Evolutionary conservation across 306 rosid genomes (phyloP).

Genomic region (Fragaria iinumae): DNA sequence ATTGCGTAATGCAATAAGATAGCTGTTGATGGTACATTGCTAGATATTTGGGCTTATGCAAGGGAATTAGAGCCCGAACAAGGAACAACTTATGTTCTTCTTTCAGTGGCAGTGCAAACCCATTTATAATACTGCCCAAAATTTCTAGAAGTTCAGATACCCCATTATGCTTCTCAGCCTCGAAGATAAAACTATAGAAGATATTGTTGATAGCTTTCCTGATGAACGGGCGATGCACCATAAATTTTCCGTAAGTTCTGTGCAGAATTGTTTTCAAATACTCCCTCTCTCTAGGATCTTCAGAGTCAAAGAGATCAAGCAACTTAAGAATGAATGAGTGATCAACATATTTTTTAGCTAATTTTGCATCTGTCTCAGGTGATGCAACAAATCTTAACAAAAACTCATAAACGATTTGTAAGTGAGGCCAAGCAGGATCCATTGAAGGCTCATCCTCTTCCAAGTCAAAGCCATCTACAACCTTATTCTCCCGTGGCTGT

Average conservation of each 20-base stretch:
- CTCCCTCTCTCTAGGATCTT: slow-evolving; percentile 73
- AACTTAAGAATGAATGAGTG: slow-evolving; percentile 63
- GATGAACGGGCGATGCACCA: slow-evolving; percentile 84
- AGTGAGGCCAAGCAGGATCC: slow-evolving; percentile 90
- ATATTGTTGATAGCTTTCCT: slow-evolving; percentile 68
- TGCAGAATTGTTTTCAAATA: slow-evolving; percentile 70
- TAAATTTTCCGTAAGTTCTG: slow-evolving; percentile 61
- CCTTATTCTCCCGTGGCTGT: slow-evolving; percentile 66
- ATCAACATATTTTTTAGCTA: slow-evolving; percentile 68
- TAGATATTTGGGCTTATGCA: slow-evolving; percentile 79
- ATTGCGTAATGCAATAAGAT: slow-evolving; percentile 69
- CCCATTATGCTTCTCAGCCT: slow-evolving; percentile 77
- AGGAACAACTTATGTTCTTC: slow-evolving; percentile 82
- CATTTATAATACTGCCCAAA: slow-evolving; percentile 79
- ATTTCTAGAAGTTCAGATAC: slow-evolving; percentile 68
- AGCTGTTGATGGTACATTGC: slow-evolving; percentile 75
- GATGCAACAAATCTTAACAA: slow-evolving; percentile 70
- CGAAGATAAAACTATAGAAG: slow-evolving; percentile 56
- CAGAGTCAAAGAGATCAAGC: slow-evolving; percentile 72
- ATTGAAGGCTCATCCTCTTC: slow-evolving; percentile 82
- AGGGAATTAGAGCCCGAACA: slow-evolving; percentile 61
- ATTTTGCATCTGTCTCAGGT: slow-evolving; percentile 67
- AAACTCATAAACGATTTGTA: slow-evolving; percentile 78
- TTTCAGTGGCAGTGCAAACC: slow-evolving; percentile 71
- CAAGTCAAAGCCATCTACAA: slow-evolving; percentile 60